Evolutionary conservation across 352 stramenopile species (phyloP), one percentile per base, ranked within the genome.

Genomic region (Phytophthora capsici): DNA sequence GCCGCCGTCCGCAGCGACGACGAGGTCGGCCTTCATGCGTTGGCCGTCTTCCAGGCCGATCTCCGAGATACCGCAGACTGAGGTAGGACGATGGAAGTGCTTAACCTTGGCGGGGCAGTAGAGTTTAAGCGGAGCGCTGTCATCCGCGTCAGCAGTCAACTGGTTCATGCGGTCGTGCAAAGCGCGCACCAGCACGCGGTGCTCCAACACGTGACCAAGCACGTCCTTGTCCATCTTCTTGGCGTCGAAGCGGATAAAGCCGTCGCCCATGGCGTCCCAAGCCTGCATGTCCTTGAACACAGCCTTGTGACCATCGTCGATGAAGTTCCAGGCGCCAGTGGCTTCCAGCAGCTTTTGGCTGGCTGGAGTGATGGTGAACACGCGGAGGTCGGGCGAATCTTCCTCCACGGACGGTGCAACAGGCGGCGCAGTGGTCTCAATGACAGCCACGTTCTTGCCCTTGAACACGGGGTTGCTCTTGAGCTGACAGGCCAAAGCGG

Each of bases 281-380:
- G 91, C 91, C 71, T 97, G 90, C 91, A 98, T 97, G 75, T 93
- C 77, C 38, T 80, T 75, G 72, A 97, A 98, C 25, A 79, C 67
- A 37, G 89, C 73, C 48, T 75, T 84, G 57, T 95, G 80, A 10
- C 51, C 41, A 37, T 56, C 62, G 6, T 66, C 67, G 28, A 96
- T 84, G 62, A 89, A 81, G 61, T 81, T 66, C 92, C 92, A 98
- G 28, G 89, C 91, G 51, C 89, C 66, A 9, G 78, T 61, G 57
- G 53, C 73, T 62, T 97, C 76, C 25, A 98, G 77, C 19, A 97
- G 68, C 58, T 71, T 62, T 59, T 92, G 80, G 51, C 89, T 97
- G 37, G 85, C 75, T 0, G 91, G 92, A 25, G 92, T 95, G 69
- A 98, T 90, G 14, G 92, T 93, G 73, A 95, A 98, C 51, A 97